Base-by-base conservation (phyloP, 257 asterid species). In the Plantago elongata region DNA sequence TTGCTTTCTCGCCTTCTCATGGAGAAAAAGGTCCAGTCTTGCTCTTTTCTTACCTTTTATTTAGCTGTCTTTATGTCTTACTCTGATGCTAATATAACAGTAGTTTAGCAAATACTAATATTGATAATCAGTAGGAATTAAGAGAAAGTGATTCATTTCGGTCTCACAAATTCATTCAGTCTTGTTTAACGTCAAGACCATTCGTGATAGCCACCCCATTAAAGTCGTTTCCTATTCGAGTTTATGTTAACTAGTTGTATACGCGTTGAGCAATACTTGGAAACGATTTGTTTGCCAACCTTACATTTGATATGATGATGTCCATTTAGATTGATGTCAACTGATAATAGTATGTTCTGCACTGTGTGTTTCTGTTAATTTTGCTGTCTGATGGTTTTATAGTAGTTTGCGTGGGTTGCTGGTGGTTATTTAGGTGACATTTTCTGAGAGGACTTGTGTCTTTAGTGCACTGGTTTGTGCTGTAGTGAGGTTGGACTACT, bases 1-100 rank as follows among this genome's bases (percentile, higher is more conserved):
- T 72, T 91, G 16, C 72, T 93, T 54, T 74, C 82, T 61, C 76
- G 64, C 63, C 90, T 89, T 71, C 78, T 93, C 18, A 72, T 78
- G 44, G 96, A 85, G 58, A 79, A 80, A 54, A 87, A 87, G 96
- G 99, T 89, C 7, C 27, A 22, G 1, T 22, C 27, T 22, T 22
- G 27, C 27, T 18, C 2, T 43, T 2, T 1, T 40, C 64, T 45
- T 45, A 46, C 4, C 9, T 9, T 10, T 61, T 45, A 34, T 7
- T 34, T 34, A 34, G 40, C 40, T 16, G 13, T 22, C 9, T 34
- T 63, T 42, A 12, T 22, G 1, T 22, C 27, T 34, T 34, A 34
- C 8, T 34, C 40, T 34, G 40, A 4, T 34, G 40, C 3, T 34
- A 3, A 34, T 34, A n/a, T 34, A 22, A 22, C 27, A 22, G 27